Evolutionary conservation across 345 rosid genomes (phyloP).

Genomic region (Brassica carinata): DNA sequence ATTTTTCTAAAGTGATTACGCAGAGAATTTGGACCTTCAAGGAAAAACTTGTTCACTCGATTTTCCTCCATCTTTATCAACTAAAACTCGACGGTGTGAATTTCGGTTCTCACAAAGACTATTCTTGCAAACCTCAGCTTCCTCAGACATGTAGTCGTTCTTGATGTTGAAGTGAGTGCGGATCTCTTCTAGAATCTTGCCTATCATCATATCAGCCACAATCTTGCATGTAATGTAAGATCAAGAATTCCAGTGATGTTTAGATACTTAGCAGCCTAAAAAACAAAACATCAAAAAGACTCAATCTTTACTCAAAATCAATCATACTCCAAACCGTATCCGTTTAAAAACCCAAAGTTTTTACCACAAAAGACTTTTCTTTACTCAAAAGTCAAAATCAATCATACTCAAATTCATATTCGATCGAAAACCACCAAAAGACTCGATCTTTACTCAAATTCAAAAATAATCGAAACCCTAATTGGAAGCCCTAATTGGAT

Average conservation of each 20-base stretch:
- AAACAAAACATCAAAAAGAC: neutral
- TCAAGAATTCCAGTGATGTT: constrained; percentile 64
- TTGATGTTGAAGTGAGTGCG: constrained; percentile 43
- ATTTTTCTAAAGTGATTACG: too few relatives aligned
- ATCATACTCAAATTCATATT: too few relatives aligned
- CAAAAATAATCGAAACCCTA: neutral
- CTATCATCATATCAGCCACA: constrained; percentile 70
- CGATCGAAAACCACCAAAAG: neutral
- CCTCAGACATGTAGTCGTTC: constrained; percentile 68
- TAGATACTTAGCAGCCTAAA: constrained; percentile 74
- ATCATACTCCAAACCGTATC: neutral
- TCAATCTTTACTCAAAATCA: neutral
- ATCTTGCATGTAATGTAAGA: constrained; percentile 56
- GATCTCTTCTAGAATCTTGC: constrained; percentile 64
- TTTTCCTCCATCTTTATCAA: too few relatives aligned
- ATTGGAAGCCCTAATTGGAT: too few relatives aligned
- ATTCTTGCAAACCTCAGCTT: constrained; percentile 61
- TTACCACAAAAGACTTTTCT: too few relatives aligned
- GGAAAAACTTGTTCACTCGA: too few relatives aligned
- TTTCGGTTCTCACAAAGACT: too few relatives aligned
- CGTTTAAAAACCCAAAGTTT: neutral
- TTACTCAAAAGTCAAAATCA: neutral
- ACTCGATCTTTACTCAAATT: neutral
- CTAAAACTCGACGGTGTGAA: too few relatives aligned
- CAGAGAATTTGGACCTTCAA: too few relatives aligned